Conservation (phyloP, 192 early-diverging fungal species). For the Coemansia sp. region DNA sequence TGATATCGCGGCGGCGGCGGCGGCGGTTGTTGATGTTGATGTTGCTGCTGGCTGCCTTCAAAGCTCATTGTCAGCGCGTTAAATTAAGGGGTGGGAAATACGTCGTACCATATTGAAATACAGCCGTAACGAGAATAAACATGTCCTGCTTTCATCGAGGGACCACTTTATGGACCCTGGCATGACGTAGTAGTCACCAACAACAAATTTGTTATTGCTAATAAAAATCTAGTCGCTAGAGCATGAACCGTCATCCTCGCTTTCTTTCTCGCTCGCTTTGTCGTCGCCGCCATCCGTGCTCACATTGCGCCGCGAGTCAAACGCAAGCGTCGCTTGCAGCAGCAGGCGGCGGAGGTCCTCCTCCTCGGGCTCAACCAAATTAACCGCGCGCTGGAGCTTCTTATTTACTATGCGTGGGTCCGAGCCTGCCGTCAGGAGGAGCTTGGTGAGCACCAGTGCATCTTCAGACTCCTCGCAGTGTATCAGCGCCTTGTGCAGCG, state of each 20-base stretch:
- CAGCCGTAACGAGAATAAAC: too few relatives aligned
- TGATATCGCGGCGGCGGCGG: background rate
- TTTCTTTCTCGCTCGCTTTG: background rate
- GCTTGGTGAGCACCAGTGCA: conserved; percentile 64
- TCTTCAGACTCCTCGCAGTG: conserved; percentile 58
- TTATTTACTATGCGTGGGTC: conserved; percentile 52
- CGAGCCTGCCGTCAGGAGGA: conserved; percentile 60
- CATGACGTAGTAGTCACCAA: too few relatives aligned
- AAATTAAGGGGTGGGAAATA: too few relatives aligned
- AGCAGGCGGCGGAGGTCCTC: conserved; percentile 38
- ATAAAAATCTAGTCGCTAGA: conserved; percentile 21
- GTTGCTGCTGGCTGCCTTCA: background rate
- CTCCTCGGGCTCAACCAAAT: conserved; percentile 31
- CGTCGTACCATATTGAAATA: too few relatives aligned
- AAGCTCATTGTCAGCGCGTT: conserved; percentile 6
- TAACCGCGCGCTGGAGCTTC: conserved; percentile 27
- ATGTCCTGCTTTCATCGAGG: too few relatives aligned
- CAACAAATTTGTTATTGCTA: too few relatives aligned
- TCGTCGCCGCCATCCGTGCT: background rate
- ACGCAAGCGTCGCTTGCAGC: conserved; percentile 27
- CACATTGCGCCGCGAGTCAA: conserved; percentile 9
- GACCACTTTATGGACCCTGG: too few relatives aligned
- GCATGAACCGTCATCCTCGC: conserved; percentile 12
- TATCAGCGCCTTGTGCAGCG: conserved; percentile 69
- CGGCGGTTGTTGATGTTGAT: background rate